Evolutionary conservation across 2,329 filamentous ascomycete genomes (phyloP).

Genomic region (Neofusicoccum parvum): DNA sequence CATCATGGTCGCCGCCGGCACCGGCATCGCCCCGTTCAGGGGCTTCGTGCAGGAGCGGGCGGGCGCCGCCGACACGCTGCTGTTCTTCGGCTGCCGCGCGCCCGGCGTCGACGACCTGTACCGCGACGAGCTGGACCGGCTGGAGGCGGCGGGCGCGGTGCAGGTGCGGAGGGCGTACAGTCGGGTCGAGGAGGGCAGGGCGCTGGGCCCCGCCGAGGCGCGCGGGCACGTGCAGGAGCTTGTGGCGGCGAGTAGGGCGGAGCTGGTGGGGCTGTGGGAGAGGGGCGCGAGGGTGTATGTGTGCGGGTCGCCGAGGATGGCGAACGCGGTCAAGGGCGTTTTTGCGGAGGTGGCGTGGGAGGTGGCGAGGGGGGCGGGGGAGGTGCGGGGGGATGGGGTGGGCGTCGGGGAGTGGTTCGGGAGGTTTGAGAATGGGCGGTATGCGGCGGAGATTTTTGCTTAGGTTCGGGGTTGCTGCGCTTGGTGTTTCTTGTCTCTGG

Average conservation of each 20-base stretch:
- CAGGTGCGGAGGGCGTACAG: conserved; percentile 64
- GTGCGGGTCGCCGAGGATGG: conserved; percentile 55
- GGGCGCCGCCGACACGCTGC: conserved; percentile 60
- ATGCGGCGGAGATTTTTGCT: too few relatives aligned
- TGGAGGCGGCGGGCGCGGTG: conserved; percentile 64
- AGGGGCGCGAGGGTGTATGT: conserved; percentile 62
- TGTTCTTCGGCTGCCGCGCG: conserved; percentile 66
- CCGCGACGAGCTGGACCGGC: conserved; percentile 58
- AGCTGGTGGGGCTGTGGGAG: conserved; percentile 50
- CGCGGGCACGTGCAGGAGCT: conserved; percentile 54
- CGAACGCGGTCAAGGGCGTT: too few relatives aligned
- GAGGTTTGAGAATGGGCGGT: too few relatives aligned
- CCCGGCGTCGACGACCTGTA: conserved; percentile 63
- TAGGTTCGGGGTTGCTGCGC: too few relatives aligned
- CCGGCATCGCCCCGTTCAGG: conserved; percentile 49
- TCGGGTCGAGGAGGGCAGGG: conserved; percentile 33
- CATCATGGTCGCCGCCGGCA: conserved; percentile 42
- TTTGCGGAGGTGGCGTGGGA: too few relatives aligned
- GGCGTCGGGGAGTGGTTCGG: too few relatives aligned
- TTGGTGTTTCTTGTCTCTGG: too few relatives aligned
- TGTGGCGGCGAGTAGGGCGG: conserved; percentile 50
- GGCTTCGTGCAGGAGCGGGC: conserved; percentile 47
- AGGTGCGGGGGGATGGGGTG: too few relatives aligned
- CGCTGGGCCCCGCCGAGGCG: conserved; percentile 45
- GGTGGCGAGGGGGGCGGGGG: too few relatives aligned